Base-by-base conservation (phyloP, 2,329 filamentous ascomycete genomes). In the Teratosphaeria pseudoeucalypti region DNA sequence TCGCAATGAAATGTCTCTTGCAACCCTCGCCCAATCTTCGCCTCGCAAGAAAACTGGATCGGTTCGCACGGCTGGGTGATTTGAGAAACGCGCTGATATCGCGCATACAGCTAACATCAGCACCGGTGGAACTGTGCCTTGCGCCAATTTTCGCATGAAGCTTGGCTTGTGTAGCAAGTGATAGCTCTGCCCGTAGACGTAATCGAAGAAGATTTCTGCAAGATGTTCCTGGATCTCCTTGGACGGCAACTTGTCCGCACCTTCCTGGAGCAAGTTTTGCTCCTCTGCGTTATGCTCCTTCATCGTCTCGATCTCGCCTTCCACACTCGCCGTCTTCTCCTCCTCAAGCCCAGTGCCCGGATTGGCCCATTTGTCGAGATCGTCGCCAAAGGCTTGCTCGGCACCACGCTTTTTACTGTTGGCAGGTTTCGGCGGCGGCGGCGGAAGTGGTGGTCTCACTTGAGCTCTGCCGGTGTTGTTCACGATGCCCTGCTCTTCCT, bases 81-180 rank as follows among this genome's bases (percentile, higher is more conserved):
- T 89, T 1, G 92, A 96, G 71, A 97, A 99, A 49, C 94, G 87
- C 47, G 92, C 92, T n/a, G 94, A 90, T 53, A 97, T 86, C 26
- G 92, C 92, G 74, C 94, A 97, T 10, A 99, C 89, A 6, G 92
- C 90, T n/a, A 99, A 81, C 57, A 95, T 85, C 14, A 99, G 78
- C 11, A 97, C 92, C 0, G 94, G 94, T 0, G 94, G 92, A 12
- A 97, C 79, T 1, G 87, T 86, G 34, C 89, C 88, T 61, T 86
- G 82, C 68, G 87, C 90, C 58, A 94, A 73, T 68, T 90, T 90
- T 61, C 92, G 84, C 88, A 97, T 96, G 72, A 95, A 97, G 72
- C 92, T 97, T 43, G 94, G 92, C 72, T 96, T 97, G 75, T 99
- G 94, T 10, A 99, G 82, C 23, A 99, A 78, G 64, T 95, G 89